phyloP scores from a whole-genome alignment of 768 basidiomycete genomes.

The Amanita subjunquillea region DNA sequence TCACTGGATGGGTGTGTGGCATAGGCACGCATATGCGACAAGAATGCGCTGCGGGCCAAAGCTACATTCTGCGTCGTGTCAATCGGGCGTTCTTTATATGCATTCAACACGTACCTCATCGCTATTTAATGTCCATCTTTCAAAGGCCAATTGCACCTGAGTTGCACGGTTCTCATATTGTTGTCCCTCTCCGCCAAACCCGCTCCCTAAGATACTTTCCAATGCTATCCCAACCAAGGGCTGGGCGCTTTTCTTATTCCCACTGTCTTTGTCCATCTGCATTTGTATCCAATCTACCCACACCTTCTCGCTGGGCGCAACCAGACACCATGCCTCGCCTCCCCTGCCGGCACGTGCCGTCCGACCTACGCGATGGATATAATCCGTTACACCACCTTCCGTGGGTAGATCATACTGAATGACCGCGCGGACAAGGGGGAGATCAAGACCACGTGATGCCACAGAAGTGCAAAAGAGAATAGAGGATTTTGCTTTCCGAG shows the following conservation, averaged over 20 bases:
- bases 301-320: conserved; percentile 74
- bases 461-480: conserved; percentile 94
- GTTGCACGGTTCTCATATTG: conserved; percentile 90
- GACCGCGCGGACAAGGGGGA: conserved; percentile 89
- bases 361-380: conserved; percentile 93
- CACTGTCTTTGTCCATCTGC: conserved; percentile 53
- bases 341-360: conserved; percentile 95
- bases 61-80: conserved; percentile 48
- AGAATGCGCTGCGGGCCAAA: conserved; percentile 76
- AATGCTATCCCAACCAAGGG: conserved; percentile 50
- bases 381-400: conserved; percentile 93
- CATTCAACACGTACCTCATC: conserved; percentile 42
- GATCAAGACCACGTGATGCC: conserved; percentile 94
- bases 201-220: conserved; percentile 63
- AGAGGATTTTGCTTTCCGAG: conserved; percentile 34
- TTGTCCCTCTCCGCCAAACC: conserved; percentile 75
- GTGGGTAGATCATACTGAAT: conserved; percentile 97
- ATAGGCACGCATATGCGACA: conserved; percentile 92
- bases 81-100: background rate
- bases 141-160: conserved; percentile 90
- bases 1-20: conserved; percentile 93
- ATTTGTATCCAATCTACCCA: conserved; percentile 90
- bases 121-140: conserved; percentile 77
- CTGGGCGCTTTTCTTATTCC: conserved; percentile 22
- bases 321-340: conserved; percentile 92